Evolutionary conservation across 352 stramenopile genomes (phyloP), one percentile per base, ranked within the genome.

Genomic region (Phytophthora pisi): DNA sequence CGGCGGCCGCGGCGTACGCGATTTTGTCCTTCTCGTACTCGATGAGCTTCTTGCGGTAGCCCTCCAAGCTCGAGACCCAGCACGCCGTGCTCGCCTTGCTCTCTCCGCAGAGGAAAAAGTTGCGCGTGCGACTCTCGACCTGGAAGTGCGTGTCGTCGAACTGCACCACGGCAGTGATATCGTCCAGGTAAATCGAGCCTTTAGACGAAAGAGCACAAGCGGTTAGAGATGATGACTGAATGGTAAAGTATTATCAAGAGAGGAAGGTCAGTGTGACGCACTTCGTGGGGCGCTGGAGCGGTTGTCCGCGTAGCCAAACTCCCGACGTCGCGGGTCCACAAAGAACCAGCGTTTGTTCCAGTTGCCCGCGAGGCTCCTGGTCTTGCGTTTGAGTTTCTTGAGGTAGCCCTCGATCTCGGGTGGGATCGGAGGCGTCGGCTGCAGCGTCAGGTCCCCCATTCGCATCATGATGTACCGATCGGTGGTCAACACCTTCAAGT

Each of bases 341-440:
- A 92, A 95, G 75, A 95, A 95, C 88, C 84, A 95, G 30, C 88
- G 84, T 64, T 89, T 91, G 81, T 93, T 95, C 86, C 84, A 95
- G 61, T 87, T 90, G 2, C 84, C 84, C 23, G 75, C 82, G 6
- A 86, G 50, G 68, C 82, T 93, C 68, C 77, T 90, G 5, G 88
- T 93, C 62, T 94, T 93, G 53, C 88, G 88, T 72, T 95, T 95
- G 57, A 95, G 81, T 64, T 95, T 94, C 71, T 93, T 92, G n/a
- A 95, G 72, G 51, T 85, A 93, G 16, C 88, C 88, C 67, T 95
- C 86, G 61, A 94, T 93, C 72, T 93, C 84, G 1, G 88, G 88
- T 15, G 86, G 78, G 30, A 81, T 54, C 0, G 84, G 84, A 11
- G 83, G 64, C 45, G 83, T 74, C 10, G 83, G 84, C 10, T 73